Base-by-base conservation (phyloP, 192 early-diverging fungal genomes). In the Gaertneriomyces sp. region DNA sequence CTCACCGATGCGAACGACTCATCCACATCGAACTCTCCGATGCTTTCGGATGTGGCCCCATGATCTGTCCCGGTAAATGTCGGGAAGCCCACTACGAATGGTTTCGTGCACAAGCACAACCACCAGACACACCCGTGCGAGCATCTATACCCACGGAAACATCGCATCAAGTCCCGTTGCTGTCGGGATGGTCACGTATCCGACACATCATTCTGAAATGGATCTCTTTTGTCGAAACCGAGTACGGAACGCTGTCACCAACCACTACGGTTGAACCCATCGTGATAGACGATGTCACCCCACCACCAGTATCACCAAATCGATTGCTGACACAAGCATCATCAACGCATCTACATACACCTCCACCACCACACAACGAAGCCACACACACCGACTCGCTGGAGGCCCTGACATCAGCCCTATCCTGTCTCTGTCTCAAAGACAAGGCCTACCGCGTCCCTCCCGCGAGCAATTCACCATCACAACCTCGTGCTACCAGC, bases 11-110 rank as follows among this genome's bases (percentile, higher is more conserved):
- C 16, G 70, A 71, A 44, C 61, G 70, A 0, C 56, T 71, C 2
- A 71, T 71, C 16, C 70, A 71, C 45, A 58, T 71, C 19, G 70
- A 71, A 10, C 63, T 71, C 53, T 38, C 62, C 8, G 70, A 71
- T 16, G 14, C 46, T 17, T 71, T 71, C 40, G 56, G 70, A 8
- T 53, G 54, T 2, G 70, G 70, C 10, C 63, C 64, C 1, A 52
- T 71, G 8, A 43, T 66, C 4, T 71, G 70, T 62, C 62, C 55
- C 7, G 70, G 70, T 33, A 7, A 42, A 4, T 71, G 70, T 38
- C 19, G 45, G 33, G 70, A 71, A 44, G 64, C 62, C 12, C 70
- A 71, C 45, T 66, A 71, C 41, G 70, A 71, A 56, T 71, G 70
- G 70, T 71, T 71, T 44, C 17, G 17, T 50, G 25, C 25, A 6